Evolutionary conservation across 768 basidiomycete species (phyloP).

Genomic region (Naganishia onofrii): DNA sequence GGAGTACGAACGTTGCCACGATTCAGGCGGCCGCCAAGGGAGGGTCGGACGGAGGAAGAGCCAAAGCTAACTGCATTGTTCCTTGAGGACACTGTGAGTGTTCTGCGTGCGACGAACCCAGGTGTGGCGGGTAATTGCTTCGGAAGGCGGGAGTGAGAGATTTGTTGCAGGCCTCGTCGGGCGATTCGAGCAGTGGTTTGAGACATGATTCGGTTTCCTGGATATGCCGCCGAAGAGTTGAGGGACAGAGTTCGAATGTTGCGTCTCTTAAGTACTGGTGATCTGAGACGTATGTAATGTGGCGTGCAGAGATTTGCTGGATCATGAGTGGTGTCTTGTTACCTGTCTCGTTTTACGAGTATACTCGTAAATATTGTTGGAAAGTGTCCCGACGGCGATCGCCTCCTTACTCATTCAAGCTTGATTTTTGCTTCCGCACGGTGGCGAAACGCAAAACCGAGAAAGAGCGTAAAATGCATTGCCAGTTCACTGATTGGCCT

Average conservation of each 20-base stretch:
- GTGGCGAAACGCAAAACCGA: constrained; percentile 5
- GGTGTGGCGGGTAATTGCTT: not conserved
- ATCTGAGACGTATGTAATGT: not conserved
- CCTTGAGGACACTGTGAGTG: not conserved
- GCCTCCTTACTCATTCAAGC: constrained; percentile 18
- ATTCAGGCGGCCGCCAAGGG: not conserved
- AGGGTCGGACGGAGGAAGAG: not conserved
- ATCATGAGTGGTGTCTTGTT: not conserved
- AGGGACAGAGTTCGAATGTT: too few relatives aligned
- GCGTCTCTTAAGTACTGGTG: too few relatives aligned
- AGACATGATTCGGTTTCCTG: not conserved
- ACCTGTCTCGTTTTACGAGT: too few relatives aligned
- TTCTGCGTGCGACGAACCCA: not conserved
- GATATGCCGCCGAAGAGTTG: too few relatives aligned
- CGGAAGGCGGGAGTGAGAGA: not conserved
- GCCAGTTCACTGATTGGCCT: not conserved
- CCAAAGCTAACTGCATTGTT: not conserved
- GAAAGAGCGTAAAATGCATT: not conserved
- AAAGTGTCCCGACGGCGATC: constrained; percentile 13
- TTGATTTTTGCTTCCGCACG: not conserved
- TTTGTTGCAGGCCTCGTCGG: constrained; percentile 12
- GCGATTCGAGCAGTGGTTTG: constrained; percentile 4
- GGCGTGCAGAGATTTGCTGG: not conserved
- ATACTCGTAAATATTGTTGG: too few relatives aligned
- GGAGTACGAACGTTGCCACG: not conserved